These are phyloP conservation scores for Exserohilum turcica DNA, from an alignment of 2,329 filamentous ascomycete species.

Conservation along the genomic window DNA sequence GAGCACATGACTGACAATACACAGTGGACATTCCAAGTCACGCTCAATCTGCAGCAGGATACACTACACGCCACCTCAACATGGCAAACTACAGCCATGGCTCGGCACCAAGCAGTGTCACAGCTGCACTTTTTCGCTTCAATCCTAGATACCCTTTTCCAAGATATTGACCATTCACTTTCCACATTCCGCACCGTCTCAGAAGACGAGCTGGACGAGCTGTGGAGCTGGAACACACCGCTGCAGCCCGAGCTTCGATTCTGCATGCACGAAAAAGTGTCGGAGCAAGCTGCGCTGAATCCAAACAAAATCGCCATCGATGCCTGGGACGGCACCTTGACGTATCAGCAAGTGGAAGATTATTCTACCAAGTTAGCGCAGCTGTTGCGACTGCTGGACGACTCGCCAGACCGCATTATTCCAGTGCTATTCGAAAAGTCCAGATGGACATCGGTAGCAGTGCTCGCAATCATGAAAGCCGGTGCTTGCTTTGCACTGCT, in stretches of 20 bases:
- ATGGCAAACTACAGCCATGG: slow-evolving; percentile 51
- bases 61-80: slow-evolving; percentile 47
- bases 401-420: slow-evolving; percentile 40
- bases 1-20: slow-evolving; percentile 1
- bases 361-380: slow-evolving; percentile 41
- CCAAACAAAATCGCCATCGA: slow-evolving; percentile 47
- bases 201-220: slow-evolving; percentile 50
- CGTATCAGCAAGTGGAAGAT: slow-evolving; percentile 44
- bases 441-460: slow-evolving; percentile 46
- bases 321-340: slow-evolving; percentile 46
- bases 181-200: slow-evolving; percentile 26
- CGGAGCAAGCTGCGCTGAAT: slow-evolving; percentile 43
- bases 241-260: slow-evolving; percentile 52
- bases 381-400: slow-evolving; percentile 30
- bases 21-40: slow-evolving; percentile 40
- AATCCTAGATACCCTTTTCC: slow-evolving; percentile 46
- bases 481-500: slow-evolving; percentile 46
- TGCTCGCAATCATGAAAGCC: slow-evolving; percentile 49
- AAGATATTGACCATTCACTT: slow-evolving; percentile 18
- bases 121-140: slow-evolving; percentile 52
- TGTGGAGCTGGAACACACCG: slow-evolving; percentile 57
- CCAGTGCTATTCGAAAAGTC: slow-evolving; percentile 50
- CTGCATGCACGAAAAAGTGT: slow-evolving; percentile 57
- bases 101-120: slow-evolving; percentile 51
- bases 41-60: slow-evolving; percentile 30